Evolutionary conservation across 148 eudicot genomes (phyloP).

Genomic region (Gaultheria prostrata): DNA sequence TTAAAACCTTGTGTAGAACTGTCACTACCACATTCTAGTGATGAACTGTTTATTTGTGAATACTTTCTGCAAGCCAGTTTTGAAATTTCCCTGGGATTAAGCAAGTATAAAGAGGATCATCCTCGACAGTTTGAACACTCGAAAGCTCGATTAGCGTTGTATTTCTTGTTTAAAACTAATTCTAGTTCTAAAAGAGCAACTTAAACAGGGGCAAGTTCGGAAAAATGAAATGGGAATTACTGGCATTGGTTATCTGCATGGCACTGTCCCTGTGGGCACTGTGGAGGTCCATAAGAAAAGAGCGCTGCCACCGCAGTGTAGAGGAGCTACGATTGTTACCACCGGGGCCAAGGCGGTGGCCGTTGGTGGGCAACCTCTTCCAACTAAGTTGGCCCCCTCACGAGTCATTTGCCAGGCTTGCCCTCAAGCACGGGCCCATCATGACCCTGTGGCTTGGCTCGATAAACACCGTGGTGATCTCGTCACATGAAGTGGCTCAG

Average conservation of each 20-base stretch:
- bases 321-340: slow-evolving; percentile 18
- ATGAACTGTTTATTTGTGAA: too few relatives aligned
- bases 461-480: slow-evolving; percentile 21
- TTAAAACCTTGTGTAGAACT: too few relatives aligned
- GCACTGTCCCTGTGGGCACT: neutral
- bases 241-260: slow-evolving; percentile 10
- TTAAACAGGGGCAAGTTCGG: neutral
- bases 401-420: slow-evolving; percentile 18
- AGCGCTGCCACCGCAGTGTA: neutral
- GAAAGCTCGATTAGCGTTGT: too few relatives aligned
- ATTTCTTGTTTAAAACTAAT: too few relatives aligned
- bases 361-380: slow-evolving; percentile 25
- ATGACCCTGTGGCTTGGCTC: slow-evolving; percentile 23
- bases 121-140: too few relatives aligned
- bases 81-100: too few relatives aligned
- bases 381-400: slow-evolving; percentile 28
- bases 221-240: slow-evolving; percentile 14
- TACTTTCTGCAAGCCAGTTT: too few relatives aligned
- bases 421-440: slow-evolving; percentile 22
- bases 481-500: slow-evolving; percentile 20
- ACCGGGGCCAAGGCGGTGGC: slow-evolving; percentile 22
- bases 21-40: too few relatives aligned
- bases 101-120: too few relatives aligned
- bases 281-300: slow-evolving; percentile 7
- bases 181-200: too few relatives aligned